Percentiles rank a stretch among this genome's conserved stretches.
Conservation (phyloP, 345 rosid genomes). For the Salix suchowensis region DNA sequence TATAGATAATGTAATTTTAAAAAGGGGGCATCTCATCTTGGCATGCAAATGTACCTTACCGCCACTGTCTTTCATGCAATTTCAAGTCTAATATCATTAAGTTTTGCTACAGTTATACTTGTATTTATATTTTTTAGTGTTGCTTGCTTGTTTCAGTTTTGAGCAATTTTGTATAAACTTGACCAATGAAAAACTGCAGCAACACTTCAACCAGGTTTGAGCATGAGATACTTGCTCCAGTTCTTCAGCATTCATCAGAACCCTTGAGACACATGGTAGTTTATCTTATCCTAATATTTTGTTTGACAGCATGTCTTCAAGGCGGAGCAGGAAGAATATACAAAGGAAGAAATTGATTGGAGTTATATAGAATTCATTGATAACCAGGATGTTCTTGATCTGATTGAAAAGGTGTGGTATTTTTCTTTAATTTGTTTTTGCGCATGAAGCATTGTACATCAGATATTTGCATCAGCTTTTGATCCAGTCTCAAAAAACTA, state of each 20-base stretch:
- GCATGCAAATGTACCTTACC: background rate
- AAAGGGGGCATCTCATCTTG: background rate
- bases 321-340: conserved; percentile 99
- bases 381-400: conserved; percentile 89
- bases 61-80: background rate
- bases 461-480: background rate
- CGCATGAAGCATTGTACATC: background rate
- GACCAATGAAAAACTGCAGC: conserved; percentile 99
- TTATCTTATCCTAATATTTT: background rate
- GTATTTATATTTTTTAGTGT: conserved; percentile 12
- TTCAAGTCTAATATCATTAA: background rate
- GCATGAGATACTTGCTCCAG: background rate
- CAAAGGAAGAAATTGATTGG: conserved; percentile 94
- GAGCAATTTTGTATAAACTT: conserved; percentile 98
- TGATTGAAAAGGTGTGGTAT: conserved; percentile 75
- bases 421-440: conserved; percentile 5
- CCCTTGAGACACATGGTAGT: background rate
- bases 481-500: background rate
- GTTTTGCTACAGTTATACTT: conserved; percentile 12
- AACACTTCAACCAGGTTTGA: conserved; percentile 94
- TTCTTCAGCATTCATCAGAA: conserved; percentile 11
- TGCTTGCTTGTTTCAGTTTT: conserved; percentile 54
- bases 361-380: conserved; percentile 97
- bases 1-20: background rate
- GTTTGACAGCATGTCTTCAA: conserved; percentile 87